A percentile compares a stretch with the other conserved stretches of the same genome.
Conservation (phyloP, 768 basidiomycete species). For the Suillus ampliporus region DNA sequence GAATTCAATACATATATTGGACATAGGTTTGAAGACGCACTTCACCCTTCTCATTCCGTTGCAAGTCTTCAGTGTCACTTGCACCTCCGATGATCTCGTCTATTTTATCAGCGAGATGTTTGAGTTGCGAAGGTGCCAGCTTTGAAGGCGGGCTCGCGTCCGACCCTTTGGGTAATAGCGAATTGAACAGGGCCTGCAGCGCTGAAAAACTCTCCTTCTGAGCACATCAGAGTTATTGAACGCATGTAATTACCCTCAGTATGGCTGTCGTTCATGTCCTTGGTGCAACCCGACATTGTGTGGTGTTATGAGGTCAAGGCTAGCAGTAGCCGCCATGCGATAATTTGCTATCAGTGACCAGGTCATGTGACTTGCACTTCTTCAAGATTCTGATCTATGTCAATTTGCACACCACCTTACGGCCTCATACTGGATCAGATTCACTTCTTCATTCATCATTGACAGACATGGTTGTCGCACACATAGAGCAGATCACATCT, state of each 20-base stretch:
- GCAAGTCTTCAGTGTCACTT: constrained; percentile 41
- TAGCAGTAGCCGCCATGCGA: not conserved
- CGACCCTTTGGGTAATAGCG: constrained; percentile 34
- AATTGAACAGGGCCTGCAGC: constrained; percentile 45
- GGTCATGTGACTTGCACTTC: constrained; percentile 24
- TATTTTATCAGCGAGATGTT: constrained; percentile 63
- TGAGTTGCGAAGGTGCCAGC: constrained; percentile 53
- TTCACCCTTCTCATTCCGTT: constrained; percentile 64
- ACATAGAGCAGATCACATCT: constrained; percentile 36
- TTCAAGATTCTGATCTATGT: too few relatives aligned
- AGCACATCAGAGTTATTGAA: constrained; percentile 10
- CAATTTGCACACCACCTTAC: not conserved
- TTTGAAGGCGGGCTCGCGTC: constrained; percentile 25
- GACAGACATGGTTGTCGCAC: constrained; percentile 48
- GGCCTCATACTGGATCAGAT: not conserved
- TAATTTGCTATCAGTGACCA: not conserved
- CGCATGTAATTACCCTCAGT: constrained; percentile 38
- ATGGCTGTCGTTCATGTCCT: constrained; percentile 38
- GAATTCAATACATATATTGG: constrained; percentile 15
- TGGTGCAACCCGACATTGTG: constrained; percentile 17
- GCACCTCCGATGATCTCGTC: constrained; percentile 56
- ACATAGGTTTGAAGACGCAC: constrained; percentile 47
- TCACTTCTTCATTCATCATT: constrained; percentile 10
- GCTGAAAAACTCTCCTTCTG: constrained; percentile 32
- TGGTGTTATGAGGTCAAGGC: constrained; percentile 2